Conservation (phyloP, 306 rosid genomes). For the Dalbergia cultrata region DNA sequence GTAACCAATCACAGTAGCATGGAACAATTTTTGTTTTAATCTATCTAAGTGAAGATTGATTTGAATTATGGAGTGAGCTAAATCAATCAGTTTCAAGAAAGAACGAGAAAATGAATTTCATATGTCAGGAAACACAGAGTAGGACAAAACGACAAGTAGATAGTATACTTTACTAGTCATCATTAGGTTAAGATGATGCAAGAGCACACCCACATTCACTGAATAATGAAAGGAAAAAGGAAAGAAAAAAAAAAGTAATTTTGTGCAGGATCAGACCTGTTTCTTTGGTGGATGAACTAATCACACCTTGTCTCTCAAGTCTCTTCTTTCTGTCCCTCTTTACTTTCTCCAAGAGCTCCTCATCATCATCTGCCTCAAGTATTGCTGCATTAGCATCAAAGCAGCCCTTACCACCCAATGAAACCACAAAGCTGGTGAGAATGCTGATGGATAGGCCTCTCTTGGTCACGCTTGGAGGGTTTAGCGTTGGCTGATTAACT, state of each 20-base stretch:
- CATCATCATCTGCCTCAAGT: constrained; percentile 94
- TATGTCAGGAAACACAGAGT: not conserved
- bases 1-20: not conserved
- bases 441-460: constrained; percentile 67
- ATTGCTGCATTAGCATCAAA: constrained; percentile 79
- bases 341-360: constrained; percentile 85
- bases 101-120: constrained; percentile 13
- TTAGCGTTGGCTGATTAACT: constrained; percentile 38
- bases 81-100: constrained; percentile 29
- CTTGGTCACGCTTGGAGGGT: constrained; percentile 60
- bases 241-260: not conserved
- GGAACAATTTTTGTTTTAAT: not conserved
- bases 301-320: constrained; percentile 80
- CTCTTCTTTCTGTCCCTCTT: constrained; percentile 89
- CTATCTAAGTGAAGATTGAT: not conserved
- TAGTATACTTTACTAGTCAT: constrained; percentile 18
- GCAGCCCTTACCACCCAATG: constrained; percentile 58
- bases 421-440: constrained; percentile 61
- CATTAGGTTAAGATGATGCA: not conserved
- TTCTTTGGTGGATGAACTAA: constrained; percentile 82
- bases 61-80: constrained; percentile 27
- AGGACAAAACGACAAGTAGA: constrained; percentile 25
- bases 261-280: constrained; percentile 58
- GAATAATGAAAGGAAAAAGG: constrained; percentile 3
- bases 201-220: constrained; percentile 21